Conservation (phyloP, 106 monocot genomes). For the Allium cepa region DNA sequence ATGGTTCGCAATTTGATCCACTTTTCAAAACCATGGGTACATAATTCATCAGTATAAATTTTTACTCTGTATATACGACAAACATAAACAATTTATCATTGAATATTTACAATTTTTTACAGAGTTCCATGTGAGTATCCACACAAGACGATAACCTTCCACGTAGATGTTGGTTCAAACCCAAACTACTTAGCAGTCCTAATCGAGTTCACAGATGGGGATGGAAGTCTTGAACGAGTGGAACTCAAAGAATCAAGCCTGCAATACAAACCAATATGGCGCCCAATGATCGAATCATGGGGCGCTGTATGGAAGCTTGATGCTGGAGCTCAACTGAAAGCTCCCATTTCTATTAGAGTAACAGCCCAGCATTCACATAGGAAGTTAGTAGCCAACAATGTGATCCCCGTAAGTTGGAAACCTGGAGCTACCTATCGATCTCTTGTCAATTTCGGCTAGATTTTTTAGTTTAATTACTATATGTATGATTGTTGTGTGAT, state of each 20-base stretch:
- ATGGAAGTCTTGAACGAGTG: constrained; percentile 52
- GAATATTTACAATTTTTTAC: not conserved
- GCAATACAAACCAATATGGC: constrained; percentile 16
- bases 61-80: too few species aligned
- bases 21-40: too few species aligned
- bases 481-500: not conserved
- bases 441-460: constrained; percentile 31
- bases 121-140: constrained; percentile 57
- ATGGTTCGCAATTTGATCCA: too few species aligned
- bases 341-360: constrained; percentile 53
- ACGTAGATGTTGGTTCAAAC: constrained; percentile 55
- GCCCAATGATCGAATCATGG: constrained; percentile 52
- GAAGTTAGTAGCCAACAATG: constrained; percentile 34
- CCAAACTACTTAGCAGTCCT: constrained; percentile 56
- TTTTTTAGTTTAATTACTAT: too few species aligned
- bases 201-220: constrained; percentile 57
- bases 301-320: constrained; percentile 56
- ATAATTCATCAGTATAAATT: too few species aligned
- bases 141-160: constrained; percentile 37
- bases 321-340: constrained; percentile 20
- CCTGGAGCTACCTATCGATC: constrained; percentile 41
- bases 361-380: constrained; percentile 26
- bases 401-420: constrained; percentile 49
- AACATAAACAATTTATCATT: too few species aligned
- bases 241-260: constrained; percentile 20